Percentiles rank a stretch among this genome's conserved stretches.
Evolutionary conservation across 108 stramenopile genomes (phyloP).

Genomic region (Nannochloropsis oceanica): DNA sequence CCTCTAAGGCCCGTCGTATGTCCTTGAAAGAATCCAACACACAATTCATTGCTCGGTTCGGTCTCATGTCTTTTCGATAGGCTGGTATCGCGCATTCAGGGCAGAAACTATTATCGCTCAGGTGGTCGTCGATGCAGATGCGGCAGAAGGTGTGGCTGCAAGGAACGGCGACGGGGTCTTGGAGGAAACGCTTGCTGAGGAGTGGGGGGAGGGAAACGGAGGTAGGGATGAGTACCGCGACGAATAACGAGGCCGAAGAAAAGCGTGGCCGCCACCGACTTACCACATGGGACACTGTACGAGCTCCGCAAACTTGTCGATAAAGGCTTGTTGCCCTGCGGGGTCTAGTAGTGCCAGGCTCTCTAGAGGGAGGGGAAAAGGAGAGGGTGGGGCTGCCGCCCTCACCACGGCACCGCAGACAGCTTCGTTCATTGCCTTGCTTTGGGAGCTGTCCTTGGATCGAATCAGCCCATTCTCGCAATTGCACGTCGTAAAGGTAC

Average conservation of each 20-base stretch:
- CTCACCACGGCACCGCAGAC: not conserved
- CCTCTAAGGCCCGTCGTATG: not conserved
- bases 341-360: not conserved
- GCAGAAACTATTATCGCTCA: not conserved
- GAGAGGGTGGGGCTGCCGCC: not conserved
- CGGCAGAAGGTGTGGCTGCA: constrained; percentile 19
- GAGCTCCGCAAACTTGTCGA: not conserved
- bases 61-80: constrained; percentile 5
- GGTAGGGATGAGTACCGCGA: no score
- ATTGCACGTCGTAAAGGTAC: no score
- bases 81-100: constrained; percentile 1
- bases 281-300: not conserved
- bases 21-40: not conserved
- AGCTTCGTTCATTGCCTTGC: not conserved
- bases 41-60: not conserved
- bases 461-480: no score
- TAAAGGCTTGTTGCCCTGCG: not conserved
- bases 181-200: not conserved
- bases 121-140: constrained; percentile 1
- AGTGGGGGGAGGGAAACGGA: not conserved
- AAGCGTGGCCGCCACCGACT: not conserved
- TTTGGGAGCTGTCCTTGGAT: no score
- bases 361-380: not conserved
- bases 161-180: constrained; percentile 1
- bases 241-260: no score